Evolutionary conservation across 805 yeast species (phyloP), one percentile per base, ranked within the genome.

Genomic region (Starmerella apicola): DNA sequence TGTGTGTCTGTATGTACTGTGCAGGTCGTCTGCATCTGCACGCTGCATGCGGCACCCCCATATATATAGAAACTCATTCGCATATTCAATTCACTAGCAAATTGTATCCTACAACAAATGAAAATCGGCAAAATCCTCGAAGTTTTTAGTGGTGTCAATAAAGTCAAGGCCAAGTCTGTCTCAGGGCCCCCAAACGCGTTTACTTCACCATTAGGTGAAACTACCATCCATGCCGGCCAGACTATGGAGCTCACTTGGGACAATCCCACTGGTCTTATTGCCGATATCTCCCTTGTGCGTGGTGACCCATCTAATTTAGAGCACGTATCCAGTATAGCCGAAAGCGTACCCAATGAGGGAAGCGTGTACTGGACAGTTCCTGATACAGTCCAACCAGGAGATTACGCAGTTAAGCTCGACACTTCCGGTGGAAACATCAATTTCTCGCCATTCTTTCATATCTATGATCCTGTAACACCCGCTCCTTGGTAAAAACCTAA

Each of bases 371-470:
- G 63, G 63, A 35, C 41, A 5, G 46, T 55, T 19, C 55, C 58
- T 20, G 38, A n/a, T 5, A 24, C 24, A 19, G 21, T 42, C 9
- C 26, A 22, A 5, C 49, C 50, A 6, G 50, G 50, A 13, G 10
- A 26, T 24, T 46, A 46, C 34, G n/a, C 46, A 3, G 33, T 46
- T 26, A 35, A 27, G 38, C 41, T 46, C 21, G 50, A 42, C 21
- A 53, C 53, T 37, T 46, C 50, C 38, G 38, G 52, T 24, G 54
- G 49, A 38, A 51, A 43, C 33, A 27, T 22, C 3, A 49, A 49
- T 45, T 49, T 48, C 47, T 47, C 73, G 12, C 58, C 60, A 15
- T 48, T 42, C 40, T 56, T 49, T 39, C 25, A 29, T 3, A 34
- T 49, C 4, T 32, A 37, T 15, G 43, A 37, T 13, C 40, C 49